phyloP scores from a whole-genome alignment of 768 basidiomycete species.

The Trametes maxima region DNA sequence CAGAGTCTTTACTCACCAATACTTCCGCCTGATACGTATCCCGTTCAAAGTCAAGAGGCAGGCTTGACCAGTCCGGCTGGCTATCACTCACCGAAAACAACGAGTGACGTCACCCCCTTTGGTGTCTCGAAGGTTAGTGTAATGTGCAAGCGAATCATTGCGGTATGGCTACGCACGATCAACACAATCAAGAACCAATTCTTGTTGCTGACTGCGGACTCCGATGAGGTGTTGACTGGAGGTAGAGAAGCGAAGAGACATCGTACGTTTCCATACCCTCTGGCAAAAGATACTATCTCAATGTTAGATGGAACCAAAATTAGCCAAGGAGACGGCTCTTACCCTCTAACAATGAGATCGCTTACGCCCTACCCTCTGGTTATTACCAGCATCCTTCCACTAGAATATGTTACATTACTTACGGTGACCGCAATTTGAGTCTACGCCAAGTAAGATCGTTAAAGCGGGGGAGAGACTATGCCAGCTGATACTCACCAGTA shows the following conservation, averaged over 20 bases:
- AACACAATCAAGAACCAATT: conserved; percentile 20
- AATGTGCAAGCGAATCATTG: not conserved
- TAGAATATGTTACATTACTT: conserved; percentile 1
- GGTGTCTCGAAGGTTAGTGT: not conserved
- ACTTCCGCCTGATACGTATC: conserved; percentile 5
- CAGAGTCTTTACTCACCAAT: conserved; percentile 2
- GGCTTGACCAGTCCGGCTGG: not conserved
- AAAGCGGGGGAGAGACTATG: not conserved
- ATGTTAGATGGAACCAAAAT: not conserved
- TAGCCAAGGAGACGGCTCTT: not conserved
- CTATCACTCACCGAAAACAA: conserved; percentile 17
- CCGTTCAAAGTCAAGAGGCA: not conserved
- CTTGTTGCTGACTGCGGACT: conserved; percentile 22
- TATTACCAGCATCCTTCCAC: not conserved
- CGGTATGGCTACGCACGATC: conserved; percentile 24
- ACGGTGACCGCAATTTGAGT: conserved; percentile 20
- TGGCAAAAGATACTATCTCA: conserved; percentile 28
- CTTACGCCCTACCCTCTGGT: conserved; percentile 26
- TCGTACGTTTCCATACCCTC: conserved; percentile 28
- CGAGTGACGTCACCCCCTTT: conserved; percentile 15
- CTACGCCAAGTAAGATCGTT: not conserved
- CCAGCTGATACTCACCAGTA: conserved; percentile 20
- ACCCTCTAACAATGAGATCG: conserved; percentile 30
- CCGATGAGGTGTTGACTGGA: not conserved
- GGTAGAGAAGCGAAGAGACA: conserved; percentile 8